Conservation (phyloP, 2,329 filamentous ascomycete species). For the Beauveria caledonica region DNA sequence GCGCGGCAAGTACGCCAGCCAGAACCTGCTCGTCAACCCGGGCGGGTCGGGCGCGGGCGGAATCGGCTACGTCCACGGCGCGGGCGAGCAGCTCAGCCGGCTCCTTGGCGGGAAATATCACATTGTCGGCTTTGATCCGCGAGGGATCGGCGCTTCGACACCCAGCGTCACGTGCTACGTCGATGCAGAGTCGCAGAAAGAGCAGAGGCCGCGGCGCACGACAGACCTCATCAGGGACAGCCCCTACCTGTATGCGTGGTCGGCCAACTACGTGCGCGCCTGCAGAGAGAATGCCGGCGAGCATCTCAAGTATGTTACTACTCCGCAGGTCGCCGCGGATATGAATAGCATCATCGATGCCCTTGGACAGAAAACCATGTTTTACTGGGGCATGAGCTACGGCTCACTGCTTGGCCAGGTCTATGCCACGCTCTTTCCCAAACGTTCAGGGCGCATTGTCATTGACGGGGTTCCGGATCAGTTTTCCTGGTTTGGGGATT, state of each 20-base stretch:
- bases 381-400: conserved; percentile 36
- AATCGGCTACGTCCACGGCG: conserved; percentile 26
- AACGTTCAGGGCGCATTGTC: conserved; percentile 14
- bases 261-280: conserved; percentile 31
- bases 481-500: background rate
- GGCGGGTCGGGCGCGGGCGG: conserved; percentile 41
- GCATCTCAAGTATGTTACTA: conserved; percentile 37
- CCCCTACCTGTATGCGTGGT: conserved; percentile 32
- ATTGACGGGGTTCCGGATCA: conserved; percentile 16
- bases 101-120: conserved; percentile 36
- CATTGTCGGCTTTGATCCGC: conserved; percentile 39
- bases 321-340: conserved; percentile 41
- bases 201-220: conserved; percentile 18
- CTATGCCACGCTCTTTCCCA: conserved; percentile 22
- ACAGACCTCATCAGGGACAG: conserved; percentile 25
- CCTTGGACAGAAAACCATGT: conserved; percentile 23
- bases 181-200: conserved; percentile 22
- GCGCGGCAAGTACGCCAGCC: conserved; percentile 32
- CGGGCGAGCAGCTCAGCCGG: conserved; percentile 27
- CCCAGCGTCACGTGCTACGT: conserved; percentile 32
- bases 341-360: conserved; percentile 42
- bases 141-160: conserved; percentile 29
- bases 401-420: conserved; percentile 24
- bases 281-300: conserved; percentile 38
- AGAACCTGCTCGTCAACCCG: conserved; percentile 38